Evolutionary conservation across 2,329 filamentous ascomycete species (phyloP).

Genomic region (Gyromitra esculenta): DNA sequence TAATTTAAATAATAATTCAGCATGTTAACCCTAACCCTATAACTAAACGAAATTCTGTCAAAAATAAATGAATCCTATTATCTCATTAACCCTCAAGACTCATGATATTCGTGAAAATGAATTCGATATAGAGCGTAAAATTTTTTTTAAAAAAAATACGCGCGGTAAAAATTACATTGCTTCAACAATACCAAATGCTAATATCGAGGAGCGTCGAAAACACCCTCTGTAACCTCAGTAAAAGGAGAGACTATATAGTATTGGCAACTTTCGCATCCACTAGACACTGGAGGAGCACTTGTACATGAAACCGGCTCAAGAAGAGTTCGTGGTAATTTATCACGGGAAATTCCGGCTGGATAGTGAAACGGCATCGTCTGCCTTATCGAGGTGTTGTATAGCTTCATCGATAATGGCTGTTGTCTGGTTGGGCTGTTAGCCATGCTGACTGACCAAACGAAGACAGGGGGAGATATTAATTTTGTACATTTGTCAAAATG

Average conservation of each 20-base stretch:
- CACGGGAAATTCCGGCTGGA: constrained; percentile 4
- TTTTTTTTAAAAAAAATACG: too few relatives aligned
- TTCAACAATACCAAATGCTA: too few relatives aligned
- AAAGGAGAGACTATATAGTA: constrained; percentile 1
- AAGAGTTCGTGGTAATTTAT: neutral
- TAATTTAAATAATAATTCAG: too few relatives aligned
- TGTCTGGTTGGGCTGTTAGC: constrained; percentile 17
- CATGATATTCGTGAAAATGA: too few relatives aligned
- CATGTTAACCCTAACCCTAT: too few relatives aligned
- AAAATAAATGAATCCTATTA: too few relatives aligned
- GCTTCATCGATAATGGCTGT: constrained; percentile 3
- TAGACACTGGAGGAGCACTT: constrained; percentile 27
- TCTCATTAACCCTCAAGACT: too few relatives aligned
- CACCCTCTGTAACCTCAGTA: too few relatives aligned
- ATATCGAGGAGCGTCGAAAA: too few relatives aligned
- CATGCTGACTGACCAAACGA: constrained; percentile 20
- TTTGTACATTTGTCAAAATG: constrained; percentile 13
- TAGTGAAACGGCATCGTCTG: constrained; percentile 1
- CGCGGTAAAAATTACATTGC: too few relatives aligned
- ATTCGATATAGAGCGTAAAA: too few relatives aligned
- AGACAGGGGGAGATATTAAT: constrained; percentile 34
- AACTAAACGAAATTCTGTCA: too few relatives aligned
- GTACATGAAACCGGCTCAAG: constrained; percentile 13
- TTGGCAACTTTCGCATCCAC: constrained; percentile 31
- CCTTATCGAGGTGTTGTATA: neutral